These are phyloP conservation scores for Petrea volubilis DNA, from an alignment of 257 asterid species.

Conservation along the genomic window DNA sequence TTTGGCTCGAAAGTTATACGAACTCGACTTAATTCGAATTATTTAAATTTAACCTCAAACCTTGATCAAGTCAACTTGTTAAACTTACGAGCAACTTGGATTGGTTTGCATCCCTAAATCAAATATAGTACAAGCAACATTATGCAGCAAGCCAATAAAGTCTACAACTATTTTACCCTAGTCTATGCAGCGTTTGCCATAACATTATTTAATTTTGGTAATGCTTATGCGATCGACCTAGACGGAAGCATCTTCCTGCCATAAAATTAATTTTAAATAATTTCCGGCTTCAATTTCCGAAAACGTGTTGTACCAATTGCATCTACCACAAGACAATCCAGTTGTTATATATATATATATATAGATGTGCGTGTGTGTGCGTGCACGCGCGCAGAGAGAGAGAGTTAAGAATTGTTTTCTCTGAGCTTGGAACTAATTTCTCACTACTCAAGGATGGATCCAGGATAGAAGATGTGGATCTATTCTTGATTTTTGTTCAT, in stretches of 20 bases:
- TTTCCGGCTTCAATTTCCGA: conserved; percentile 25
- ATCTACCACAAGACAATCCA: background rate
- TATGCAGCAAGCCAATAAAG: background rate
- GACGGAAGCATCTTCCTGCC: conserved; percentile 19
- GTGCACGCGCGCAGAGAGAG: no score
- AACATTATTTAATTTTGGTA: background rate
- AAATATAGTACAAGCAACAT: background rate
- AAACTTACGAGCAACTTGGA: no score
- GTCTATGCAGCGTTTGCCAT: background rate
- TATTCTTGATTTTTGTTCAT: no score
- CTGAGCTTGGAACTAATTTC: background rate
- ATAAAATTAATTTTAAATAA: background rate
- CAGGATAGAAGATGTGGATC: background rate
- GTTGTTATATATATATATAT: background rate
- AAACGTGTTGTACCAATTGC: conserved; percentile 24
- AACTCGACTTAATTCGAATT: no score
- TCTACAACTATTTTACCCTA: background rate
- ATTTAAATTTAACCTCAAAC: no score
- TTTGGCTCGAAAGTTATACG: no score
- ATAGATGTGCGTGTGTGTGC: no score
- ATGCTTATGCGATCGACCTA: background rate
- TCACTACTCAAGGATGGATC: conserved; percentile 19
- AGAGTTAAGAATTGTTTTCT: background rate
- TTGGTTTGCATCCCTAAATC: no score
- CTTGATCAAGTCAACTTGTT: no score